phyloP scores from a whole-genome alignment of 2,329 filamentous ascomycete species.

The Pseudocercospora ulei region DNA sequence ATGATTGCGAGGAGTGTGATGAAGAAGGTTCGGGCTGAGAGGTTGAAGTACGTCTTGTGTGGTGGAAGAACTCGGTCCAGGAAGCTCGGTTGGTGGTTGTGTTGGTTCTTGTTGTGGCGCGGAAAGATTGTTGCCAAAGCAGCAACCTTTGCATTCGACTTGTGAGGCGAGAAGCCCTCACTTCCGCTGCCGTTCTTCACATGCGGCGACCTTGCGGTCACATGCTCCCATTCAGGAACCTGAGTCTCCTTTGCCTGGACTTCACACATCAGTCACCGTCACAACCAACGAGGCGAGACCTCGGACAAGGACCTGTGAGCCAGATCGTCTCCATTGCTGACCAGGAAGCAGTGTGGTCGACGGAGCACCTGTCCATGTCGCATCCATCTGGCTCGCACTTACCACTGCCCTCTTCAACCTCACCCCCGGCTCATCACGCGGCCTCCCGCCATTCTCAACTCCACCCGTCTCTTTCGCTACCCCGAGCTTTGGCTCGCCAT shows the following conservation, averaged over 20 bases:
- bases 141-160: neutral
- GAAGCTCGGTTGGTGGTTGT: slow-evolving; percentile 1
- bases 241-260: slow-evolving; percentile 15
- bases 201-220: slow-evolving; percentile 10
- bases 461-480: too few species aligned
- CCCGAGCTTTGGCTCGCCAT: too few species aligned
- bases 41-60: slow-evolving; percentile 11
- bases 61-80: slow-evolving; percentile 12
- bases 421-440: too few species aligned
- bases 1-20: slow-evolving; percentile 8
- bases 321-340: neutral
- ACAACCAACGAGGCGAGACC: too few species aligned
- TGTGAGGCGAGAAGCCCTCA: neutral
- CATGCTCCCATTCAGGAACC: slow-evolving; percentile 24
- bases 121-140: slow-evolving; percentile 2
- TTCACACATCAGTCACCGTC: neutral
- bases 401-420: too few species aligned
- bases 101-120: slow-evolving; percentile 5
- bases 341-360: too few species aligned
- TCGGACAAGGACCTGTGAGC: too few species aligned
- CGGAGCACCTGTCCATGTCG: too few species aligned
- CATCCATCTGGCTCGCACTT: too few species aligned
- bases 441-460: too few species aligned
- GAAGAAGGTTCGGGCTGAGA: slow-evolving; percentile 7
- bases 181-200: slow-evolving; percentile 5